Evolutionary conservation across 1,284 basidiomycete genomes (phyloP).

Genomic region (Meira nashicola): DNA sequence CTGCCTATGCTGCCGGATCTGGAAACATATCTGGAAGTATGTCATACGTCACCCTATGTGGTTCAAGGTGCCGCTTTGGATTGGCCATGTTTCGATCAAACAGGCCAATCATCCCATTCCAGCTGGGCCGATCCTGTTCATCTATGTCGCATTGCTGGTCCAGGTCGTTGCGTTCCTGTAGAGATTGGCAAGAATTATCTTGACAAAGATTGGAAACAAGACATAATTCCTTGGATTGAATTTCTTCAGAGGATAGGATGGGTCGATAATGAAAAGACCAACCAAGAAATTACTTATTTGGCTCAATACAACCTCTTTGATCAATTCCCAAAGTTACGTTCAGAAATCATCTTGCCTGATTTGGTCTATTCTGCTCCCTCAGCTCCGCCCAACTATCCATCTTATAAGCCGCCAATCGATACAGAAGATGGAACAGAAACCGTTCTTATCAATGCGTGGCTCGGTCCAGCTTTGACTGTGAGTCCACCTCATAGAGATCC

Average conservation of each 20-base stretch:
- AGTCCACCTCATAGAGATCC: constrained; percentile 95
- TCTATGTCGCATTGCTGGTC: constrained; percentile 54
- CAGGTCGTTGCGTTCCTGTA: constrained; percentile 78
- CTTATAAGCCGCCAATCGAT: constrained; percentile 66
- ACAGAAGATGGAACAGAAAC: constrained; percentile 58
- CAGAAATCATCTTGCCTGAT: constrained; percentile 76
- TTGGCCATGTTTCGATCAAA: constrained; percentile 64
- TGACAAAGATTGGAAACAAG: constrained; percentile 73
- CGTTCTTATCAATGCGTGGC: constrained; percentile 77
- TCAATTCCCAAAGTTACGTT: constrained; percentile 73
- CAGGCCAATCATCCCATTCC: no score
- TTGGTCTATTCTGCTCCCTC: constrained; percentile 72
- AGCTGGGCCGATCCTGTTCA: constrained; percentile 53
- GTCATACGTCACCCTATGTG: constrained; percentile 63
- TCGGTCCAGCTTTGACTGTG: constrained; percentile 71
- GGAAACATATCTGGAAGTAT: neutral
- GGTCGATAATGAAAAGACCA: constrained; percentile 30
- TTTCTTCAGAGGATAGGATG: constrained; percentile 65
- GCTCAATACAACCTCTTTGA: constrained; percentile 81
- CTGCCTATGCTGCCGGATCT: neutral
- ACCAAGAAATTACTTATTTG: constrained; percentile 60
- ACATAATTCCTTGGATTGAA: constrained; percentile 69
- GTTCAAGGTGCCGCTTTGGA: constrained; percentile 60
- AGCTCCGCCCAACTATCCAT: constrained; percentile 55
- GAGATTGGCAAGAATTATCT: constrained; percentile 84